Evolutionary conservation across 2,329 filamentous ascomycete species (phyloP), one percentile per base, ranked within the genome.

Genomic region (Ascochyta rabiei): DNA sequence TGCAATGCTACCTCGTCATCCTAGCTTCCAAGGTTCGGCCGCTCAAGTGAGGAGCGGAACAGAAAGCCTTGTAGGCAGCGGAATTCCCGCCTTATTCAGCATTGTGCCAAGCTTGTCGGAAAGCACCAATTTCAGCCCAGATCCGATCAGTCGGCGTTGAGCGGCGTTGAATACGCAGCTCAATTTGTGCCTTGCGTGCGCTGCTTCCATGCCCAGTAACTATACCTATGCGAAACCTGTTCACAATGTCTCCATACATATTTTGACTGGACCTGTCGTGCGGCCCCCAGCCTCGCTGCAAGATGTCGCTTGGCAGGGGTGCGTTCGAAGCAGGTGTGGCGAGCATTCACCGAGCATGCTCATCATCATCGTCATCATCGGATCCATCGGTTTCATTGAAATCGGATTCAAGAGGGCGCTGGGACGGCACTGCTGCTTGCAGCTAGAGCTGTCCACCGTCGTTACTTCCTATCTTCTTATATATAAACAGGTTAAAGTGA

Each of bases 321-420:
- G 28, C 8, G 30, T 6, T 39, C 30, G 44, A 6, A 67, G 66
- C 37, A 67, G 45, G 60, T 67, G 38, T 62, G 57, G 61, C 66
- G 61, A 68, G 57, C 52, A 42, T 38, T 23, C 44, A 44, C 47
- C 48, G 40, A 46, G 38, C 48, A 26, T 26, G 12, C 48, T 42
- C 44, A 46, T 30, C 49, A 52, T 42, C 59, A 51, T 40, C n/a
- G n/a, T n/a, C n/a, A n/a, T n/a, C n/a, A n/a, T n/a, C n/a, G n/a
- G n/a, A n/a, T n/a, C n/a, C n/a, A n/a, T n/a, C n/a, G n/a, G n/a
- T n/a, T n/a, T n/a, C n/a, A n/a, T n/a, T n/a, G n/a, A n/a, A n/a
- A n/a, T n/a, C 26, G 49, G 21, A 41, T 43, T 41, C 46, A 52
- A 41, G 21, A 18, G 50, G 38, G 26, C 40, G 48, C 48, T 51